Evolutionary conservation across 306 rosid species (phyloP).

Genomic region (Quercus bicolor): DNA sequence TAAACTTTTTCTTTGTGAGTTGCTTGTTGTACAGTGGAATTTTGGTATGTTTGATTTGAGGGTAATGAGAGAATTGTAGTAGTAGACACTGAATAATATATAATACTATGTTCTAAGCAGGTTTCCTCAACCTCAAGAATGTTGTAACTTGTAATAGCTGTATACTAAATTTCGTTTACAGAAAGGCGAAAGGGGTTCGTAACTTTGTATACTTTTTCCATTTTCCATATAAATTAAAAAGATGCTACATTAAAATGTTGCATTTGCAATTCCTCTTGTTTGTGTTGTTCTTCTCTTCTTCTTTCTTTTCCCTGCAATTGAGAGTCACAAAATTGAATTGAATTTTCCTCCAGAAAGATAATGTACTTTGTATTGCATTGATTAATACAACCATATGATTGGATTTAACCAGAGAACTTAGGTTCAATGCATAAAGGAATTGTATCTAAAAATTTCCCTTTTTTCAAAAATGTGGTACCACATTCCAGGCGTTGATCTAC

Average conservation of each 20-base stretch:
- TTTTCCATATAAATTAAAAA: conserved; percentile 14
- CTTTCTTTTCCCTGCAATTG: not conserved
- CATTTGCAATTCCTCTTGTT: not conserved
- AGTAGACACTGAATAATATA: conserved; percentile 23
- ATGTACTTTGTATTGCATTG: too few species aligned
- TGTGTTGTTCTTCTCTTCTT: not conserved
- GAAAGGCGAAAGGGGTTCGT: conserved; percentile 13
- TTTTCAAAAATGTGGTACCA: not conserved
- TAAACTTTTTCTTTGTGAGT: conserved; percentile 11
- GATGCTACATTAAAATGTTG: conserved; percentile 15
- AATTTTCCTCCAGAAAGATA: too few species aligned
- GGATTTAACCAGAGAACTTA: too few species aligned
- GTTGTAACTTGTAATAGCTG: conserved; percentile 27
- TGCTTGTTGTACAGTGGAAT: conserved; percentile 57
- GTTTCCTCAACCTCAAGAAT: conserved; percentile 23
- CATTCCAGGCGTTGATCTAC: not conserved
- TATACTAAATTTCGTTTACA: conserved; percentile 21
- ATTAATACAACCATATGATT: too few species aligned
- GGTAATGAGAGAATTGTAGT: conserved; percentile 7
- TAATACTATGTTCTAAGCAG: conserved; percentile 19
- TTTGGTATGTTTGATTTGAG: conserved; percentile 21
- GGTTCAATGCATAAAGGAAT: too few species aligned
- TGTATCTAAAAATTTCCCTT: too few species aligned
- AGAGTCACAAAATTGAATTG: too few species aligned
- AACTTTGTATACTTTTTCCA: conserved; percentile 22